Conservation (phyloP, 192 early-diverging fungal species). For the Coemansia sp. region DNA sequence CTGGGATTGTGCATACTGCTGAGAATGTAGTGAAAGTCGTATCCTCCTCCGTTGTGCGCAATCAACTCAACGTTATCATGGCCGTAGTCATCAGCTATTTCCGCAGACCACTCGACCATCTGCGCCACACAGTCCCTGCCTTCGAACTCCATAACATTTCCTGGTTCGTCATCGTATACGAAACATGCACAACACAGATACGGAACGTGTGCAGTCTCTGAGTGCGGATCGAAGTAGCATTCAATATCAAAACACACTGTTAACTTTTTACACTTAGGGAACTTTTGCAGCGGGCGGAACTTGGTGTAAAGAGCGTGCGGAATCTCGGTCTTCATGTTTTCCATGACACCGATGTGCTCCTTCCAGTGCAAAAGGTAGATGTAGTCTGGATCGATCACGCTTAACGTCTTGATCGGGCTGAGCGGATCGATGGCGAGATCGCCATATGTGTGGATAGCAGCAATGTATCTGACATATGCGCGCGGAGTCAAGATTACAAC, state of each 20-base stretch:
- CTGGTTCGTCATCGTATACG: neutral
- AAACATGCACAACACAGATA: slow-evolving; percentile 1
- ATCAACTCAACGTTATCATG: neutral
- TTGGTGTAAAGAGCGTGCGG: neutral
- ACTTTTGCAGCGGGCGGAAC: slow-evolving; percentile 2
- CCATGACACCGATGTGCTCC: neutral
- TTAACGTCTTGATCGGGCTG: neutral
- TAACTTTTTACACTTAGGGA: neutral
- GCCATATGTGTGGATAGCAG: too few species aligned
- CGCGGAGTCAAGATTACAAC: neutral
- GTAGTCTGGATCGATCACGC: neutral
- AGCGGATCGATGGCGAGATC: neutral
- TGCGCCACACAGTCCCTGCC: neutral
- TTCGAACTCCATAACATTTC: neutral
- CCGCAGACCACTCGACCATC: neutral
- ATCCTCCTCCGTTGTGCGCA: slow-evolving; percentile 4
- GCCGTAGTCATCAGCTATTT: neutral
- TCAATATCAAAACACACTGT: slow-evolving; percentile 3
- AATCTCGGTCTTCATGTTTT: neutral
- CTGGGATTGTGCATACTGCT: slow-evolving; percentile 1
- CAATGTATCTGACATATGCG: neutral
- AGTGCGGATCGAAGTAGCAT: neutral
- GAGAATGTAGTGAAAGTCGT: slow-evolving; percentile 3
- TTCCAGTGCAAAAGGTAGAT: slow-evolving; percentile 3
- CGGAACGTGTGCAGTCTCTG: neutral